These are phyloP conservation scores for Umbelopsis sp. DNA, from an alignment of 371 early-diverging fungal species.

Conservation along the genomic window DNA sequence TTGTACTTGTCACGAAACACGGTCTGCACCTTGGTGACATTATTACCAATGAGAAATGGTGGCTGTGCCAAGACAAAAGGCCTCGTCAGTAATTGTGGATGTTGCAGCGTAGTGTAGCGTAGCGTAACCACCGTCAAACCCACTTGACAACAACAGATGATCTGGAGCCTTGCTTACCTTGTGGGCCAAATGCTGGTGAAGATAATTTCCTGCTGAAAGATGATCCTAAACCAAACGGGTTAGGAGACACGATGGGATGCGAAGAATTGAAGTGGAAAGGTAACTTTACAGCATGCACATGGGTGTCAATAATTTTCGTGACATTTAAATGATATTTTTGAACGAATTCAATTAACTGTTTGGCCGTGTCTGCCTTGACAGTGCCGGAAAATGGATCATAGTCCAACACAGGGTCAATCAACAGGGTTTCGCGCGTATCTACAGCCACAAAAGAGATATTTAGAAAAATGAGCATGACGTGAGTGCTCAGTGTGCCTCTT, in stretches of 20 bases:
- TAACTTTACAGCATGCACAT: slow-evolving; percentile 50
- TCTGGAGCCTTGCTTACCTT: slow-evolving; percentile 25
- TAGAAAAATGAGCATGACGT: background rate
- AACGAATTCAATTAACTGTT: slow-evolving; percentile 33
- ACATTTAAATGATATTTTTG: slow-evolving; percentile 37
- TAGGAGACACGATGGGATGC: background rate
- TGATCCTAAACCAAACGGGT: slow-evolving; percentile 36
- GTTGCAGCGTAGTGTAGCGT: too few species aligned
- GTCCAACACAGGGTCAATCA: slow-evolving; percentile 50
- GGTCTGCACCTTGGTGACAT: slow-evolving; percentile 43
- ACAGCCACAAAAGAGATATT: too few species aligned
- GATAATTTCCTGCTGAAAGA: slow-evolving; percentile 42
- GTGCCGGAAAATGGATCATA: slow-evolving; percentile 43
- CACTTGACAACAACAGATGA: too few species aligned
- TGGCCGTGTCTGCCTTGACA: slow-evolving; percentile 36
- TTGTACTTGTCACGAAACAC: slow-evolving; percentile 47
- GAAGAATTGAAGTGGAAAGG: background rate
- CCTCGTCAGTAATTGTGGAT: too few species aligned
- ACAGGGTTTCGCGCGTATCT: slow-evolving; percentile 46
- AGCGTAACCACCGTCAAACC: too few species aligned
- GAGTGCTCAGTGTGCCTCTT: background rate
- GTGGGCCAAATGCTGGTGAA: slow-evolving; percentile 32
- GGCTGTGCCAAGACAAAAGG: slow-evolving; percentile 30
- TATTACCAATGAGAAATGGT: slow-evolving; percentile 42
- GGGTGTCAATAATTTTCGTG: slow-evolving; percentile 52